Percentiles rank a stretch among this genome's conserved stretches.
These are phyloP conservation scores for Alternaria brassicae DNA, from an alignment of 2,329 filamentous ascomycete genomes.

Conservation along the genomic window DNA sequence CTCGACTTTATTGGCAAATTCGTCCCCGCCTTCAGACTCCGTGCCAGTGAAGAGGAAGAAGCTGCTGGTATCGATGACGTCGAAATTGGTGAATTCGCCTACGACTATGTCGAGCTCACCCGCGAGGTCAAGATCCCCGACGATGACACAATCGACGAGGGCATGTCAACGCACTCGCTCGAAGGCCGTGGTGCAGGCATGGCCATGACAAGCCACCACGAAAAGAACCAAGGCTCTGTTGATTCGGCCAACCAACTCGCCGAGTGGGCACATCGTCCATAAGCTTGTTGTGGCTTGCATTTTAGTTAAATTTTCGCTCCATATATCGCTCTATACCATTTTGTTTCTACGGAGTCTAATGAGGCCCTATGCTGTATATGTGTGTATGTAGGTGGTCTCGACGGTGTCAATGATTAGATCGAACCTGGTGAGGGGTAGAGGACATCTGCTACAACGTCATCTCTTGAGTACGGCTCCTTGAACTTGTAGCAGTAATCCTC, in stretches of 20 bases:
- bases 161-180: conserved; percentile 45
- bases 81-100: conserved; percentile 94
- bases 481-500: neutral
- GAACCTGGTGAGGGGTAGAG: neutral
- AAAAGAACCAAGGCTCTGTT: conserved; percentile 49
- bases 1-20: conserved; percentile 75
- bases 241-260: conserved; percentile 46
- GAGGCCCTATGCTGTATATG: neutral
- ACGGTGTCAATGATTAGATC: neutral
- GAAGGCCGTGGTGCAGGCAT: conserved; percentile 38
- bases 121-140: conserved; percentile 59
- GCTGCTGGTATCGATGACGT: conserved; percentile 86
- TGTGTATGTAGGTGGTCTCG: conserved; percentile 1
- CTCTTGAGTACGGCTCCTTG: neutral
- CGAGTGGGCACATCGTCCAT: conserved; percentile 47
- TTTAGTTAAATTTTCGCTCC: neutral
- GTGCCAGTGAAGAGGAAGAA: conserved; percentile 78
- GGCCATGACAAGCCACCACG: conserved; percentile 38
- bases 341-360: conserved; percentile 1
- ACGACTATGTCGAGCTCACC: conserved; percentile 87
- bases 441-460: neutral
- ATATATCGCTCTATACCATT: conserved; percentile 20
- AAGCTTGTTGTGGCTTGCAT: conserved; percentile 2
- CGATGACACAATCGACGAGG: conserved; percentile 44
- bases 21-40: conserved; percentile 76